Conservation (phyloP, 2,329 filamentous ascomycete genomes). For the Fusarium coffeatum region DNA sequence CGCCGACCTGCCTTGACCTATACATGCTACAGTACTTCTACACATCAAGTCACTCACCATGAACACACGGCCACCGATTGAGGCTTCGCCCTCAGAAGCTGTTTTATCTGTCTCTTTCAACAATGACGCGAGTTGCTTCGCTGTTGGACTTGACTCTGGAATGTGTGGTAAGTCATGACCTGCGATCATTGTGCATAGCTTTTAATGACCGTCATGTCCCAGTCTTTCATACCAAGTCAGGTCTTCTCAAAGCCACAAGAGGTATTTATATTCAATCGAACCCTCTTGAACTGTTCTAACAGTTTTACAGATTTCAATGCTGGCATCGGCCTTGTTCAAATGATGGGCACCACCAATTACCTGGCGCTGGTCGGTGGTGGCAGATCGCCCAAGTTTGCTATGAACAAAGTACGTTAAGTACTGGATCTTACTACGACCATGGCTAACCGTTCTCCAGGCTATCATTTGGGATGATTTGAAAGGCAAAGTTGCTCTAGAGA, state of each 20-base stretch:
- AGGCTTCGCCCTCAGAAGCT: conserved; percentile 77
- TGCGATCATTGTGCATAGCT: conserved; percentile 3
- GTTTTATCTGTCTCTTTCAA: conserved; percentile 91
- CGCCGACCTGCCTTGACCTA: conserved; percentile 3
- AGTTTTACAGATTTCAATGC: conserved; percentile 76
- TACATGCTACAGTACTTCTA: conserved; percentile 11
- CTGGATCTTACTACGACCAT: not conserved
- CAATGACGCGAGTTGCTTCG: conserved; percentile 83
- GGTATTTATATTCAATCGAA: conserved; percentile 47
- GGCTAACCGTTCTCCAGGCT: conserved; percentile 60
- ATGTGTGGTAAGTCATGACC: conserved; percentile 75
- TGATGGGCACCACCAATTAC: conserved; percentile 89
- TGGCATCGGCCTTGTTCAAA: conserved; percentile 83
- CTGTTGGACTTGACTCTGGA: conserved; percentile 86
- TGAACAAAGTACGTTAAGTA: conserved; percentile 74
- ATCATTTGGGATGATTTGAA: conserved; percentile 93
- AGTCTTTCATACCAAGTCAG: conserved; percentile 81
- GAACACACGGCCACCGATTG: conserved; percentile 90
- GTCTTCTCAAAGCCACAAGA: conserved; percentile 70
- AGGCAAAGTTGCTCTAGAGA: conserved; percentile 76
- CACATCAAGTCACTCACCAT: conserved; percentile 60
- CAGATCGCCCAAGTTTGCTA: conserved; percentile 83
- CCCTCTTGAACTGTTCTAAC: not conserved
- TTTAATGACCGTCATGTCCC: conserved; percentile 28
- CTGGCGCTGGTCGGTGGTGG: conserved; percentile 91